phyloP scores from a whole-genome alignment of 2,329 filamentous ascomycete species.

The Penicillium sp. region DNA sequence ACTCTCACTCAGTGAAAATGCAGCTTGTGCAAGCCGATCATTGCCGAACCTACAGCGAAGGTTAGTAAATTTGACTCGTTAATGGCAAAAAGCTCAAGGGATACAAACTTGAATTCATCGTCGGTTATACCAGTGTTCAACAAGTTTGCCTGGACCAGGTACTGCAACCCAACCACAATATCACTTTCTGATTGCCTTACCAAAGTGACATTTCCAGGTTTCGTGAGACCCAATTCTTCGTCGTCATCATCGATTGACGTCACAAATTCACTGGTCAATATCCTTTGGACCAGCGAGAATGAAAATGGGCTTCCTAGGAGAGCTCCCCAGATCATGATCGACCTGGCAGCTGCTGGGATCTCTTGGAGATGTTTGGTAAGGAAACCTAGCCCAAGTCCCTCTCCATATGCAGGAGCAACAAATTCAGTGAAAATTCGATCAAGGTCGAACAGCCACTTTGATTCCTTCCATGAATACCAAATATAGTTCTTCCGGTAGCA shows the following conservation, averaged over 20 bases:
- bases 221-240: constrained; percentile 36
- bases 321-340: constrained; percentile 82
- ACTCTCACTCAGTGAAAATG: constrained; percentile 67
- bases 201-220: constrained; percentile 45
- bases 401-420: constrained; percentile 72
- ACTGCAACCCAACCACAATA: constrained; percentile 71
- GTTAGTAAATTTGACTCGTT: constrained; percentile 4
- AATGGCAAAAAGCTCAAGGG: background rate
- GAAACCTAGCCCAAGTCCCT: constrained; percentile 79
- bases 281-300: constrained; percentile 73
- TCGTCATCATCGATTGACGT: constrained; percentile 53
- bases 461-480: constrained; percentile 84
- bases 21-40: constrained; percentile 79
- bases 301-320: constrained; percentile 80
- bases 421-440: constrained; percentile 86
- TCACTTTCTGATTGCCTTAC: constrained; percentile 64
- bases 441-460: constrained; percentile 79
- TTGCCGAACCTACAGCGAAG: constrained; percentile 66
- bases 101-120: constrained; percentile 65
- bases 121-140: constrained; percentile 80
- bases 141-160: constrained; percentile 75
- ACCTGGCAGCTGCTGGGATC: constrained; percentile 69
- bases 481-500: constrained; percentile 85
- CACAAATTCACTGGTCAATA: constrained; percentile 74
- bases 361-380: constrained; percentile 76